Conservation (phyloP, 2,329 filamentous ascomycete species). For the Nothomitra cinnamomea region DNA sequence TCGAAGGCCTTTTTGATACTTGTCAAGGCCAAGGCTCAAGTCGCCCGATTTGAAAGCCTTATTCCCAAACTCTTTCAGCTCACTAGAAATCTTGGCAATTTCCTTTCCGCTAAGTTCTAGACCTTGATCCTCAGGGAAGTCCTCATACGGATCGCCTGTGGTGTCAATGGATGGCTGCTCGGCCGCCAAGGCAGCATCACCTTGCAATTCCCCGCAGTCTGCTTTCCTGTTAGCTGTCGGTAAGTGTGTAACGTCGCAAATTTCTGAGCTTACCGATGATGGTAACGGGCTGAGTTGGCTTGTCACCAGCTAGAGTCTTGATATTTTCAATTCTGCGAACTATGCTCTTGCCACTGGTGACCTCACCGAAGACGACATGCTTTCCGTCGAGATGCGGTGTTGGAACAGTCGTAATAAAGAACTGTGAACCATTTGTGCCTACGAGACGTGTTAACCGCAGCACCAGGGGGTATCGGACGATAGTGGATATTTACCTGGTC, state of each 20-base stretch:
- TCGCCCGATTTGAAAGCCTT: conserved; percentile 75
- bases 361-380: conserved; percentile 94
- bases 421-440: conserved; percentile 93
- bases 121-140: conserved; percentile 78
- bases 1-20: conserved; percentile 86
- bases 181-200: conserved; percentile 48
- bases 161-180: conserved; percentile 56
- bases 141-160: conserved; percentile 84
- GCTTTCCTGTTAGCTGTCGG: conserved; percentile 9
- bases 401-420: conserved; percentile 93
- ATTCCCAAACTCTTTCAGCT: conserved; percentile 86
- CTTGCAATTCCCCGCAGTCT: conserved; percentile 75
- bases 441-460: conserved; percentile 8
- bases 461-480: not conserved
- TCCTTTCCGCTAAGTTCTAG: conserved; percentile 47
- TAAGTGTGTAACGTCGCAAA: not conserved
- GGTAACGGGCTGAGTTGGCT: conserved; percentile 53
- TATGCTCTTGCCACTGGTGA: conserved; percentile 80
- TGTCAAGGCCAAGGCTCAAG: conserved; percentile 53
- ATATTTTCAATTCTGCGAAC: conserved; percentile 82
- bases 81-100: conserved; percentile 61
- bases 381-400: conserved; percentile 91
- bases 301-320: conserved; percentile 56
- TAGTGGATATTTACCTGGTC: conserved; percentile 45
- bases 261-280: conserved; percentile 34